phyloP scores from a whole-genome alignment of 495 filamentous ascomycete species.

The Parmelia sp. region DNA sequence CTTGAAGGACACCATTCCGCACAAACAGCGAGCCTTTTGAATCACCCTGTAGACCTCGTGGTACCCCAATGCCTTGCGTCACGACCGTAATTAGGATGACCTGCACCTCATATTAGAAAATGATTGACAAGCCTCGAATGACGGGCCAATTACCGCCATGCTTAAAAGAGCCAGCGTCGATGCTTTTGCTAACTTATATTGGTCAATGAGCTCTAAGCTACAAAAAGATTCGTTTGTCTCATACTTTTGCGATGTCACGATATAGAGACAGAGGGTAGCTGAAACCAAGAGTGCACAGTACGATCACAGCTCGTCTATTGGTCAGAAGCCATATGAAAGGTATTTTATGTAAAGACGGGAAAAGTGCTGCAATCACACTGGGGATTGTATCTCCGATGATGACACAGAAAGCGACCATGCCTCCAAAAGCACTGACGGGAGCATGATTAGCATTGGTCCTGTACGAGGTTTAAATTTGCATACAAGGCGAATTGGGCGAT shows the following conservation, averaged over 20 bases:
- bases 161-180: constrained; percentile 83
- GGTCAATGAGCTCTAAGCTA: constrained; percentile 28
- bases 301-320: constrained; percentile 74
- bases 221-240: constrained; percentile 16
- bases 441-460: constrained; percentile 12
- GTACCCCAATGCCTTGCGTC: constrained; percentile 70
- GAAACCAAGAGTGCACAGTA: constrained; percentile 73
- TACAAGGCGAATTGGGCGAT: constrained; percentile 90
- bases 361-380: constrained; percentile 74
- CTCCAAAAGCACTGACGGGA: constrained; percentile 69
- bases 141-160: constrained; percentile 55
- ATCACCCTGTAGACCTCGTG: constrained; percentile 60
- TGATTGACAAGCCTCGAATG: no score
- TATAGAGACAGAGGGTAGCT: constrained; percentile 93
- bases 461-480: constrained; percentile 21
- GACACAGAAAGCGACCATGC: constrained; percentile 96
- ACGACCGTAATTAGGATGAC: constrained; percentile 79
- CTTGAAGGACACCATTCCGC: constrained; percentile 84
- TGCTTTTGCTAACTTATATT: constrained; percentile 77
- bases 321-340: constrained; percentile 75
- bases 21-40: constrained; percentile 62
- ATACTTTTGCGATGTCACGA: constrained; percentile 92
- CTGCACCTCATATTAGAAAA: neutral
- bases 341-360: constrained; percentile 65
- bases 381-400: constrained; percentile 96